Conservation (phyloP, 2,329 filamentous ascomycete species). For the Fusarium sacchari region DNA sequence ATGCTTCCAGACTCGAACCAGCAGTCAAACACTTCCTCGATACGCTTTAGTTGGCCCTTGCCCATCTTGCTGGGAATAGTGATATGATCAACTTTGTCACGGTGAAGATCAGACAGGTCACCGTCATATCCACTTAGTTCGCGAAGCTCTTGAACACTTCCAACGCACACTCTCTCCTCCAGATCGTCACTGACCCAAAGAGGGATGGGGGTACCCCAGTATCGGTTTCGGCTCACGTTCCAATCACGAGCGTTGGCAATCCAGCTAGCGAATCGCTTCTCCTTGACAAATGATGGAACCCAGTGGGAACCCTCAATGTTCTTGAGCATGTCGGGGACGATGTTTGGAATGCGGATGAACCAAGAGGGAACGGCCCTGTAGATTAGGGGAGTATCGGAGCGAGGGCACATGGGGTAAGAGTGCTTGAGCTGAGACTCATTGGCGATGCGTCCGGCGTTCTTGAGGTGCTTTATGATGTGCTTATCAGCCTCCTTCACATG, state of each 20-base stretch:
- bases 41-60: slow-evolving; percentile 81
- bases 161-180: slow-evolving; percentile 86
- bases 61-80: slow-evolving; percentile 92
- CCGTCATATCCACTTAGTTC: slow-evolving; percentile 87
- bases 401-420: slow-evolving; percentile 92
- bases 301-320: slow-evolving; percentile 91
- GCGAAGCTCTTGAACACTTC: slow-evolving; percentile 85
- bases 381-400: slow-evolving; percentile 94
- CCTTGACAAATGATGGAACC: slow-evolving; percentile 91
- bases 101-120: slow-evolving; percentile 85
- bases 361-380: slow-evolving; percentile 92
- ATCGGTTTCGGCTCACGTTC: slow-evolving; percentile 94
- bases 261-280: slow-evolving; percentile 91
- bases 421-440: slow-evolving; percentile 90
- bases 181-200: slow-evolving; percentile 92
- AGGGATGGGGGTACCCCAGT: slow-evolving; percentile 94
- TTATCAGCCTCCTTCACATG: slow-evolving; percentile 95
- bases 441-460: slow-evolving; percentile 78
- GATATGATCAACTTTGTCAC: slow-evolving; percentile 92
- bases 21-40: slow-evolving; percentile 93
- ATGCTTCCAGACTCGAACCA: slow-evolving; percentile 98
- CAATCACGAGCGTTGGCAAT: slow-evolving; percentile 91
- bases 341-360: slow-evolving; percentile 89
- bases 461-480: slow-evolving; percentile 89
- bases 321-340: slow-evolving; percentile 87